These are phyloP conservation scores for Jacaranda mimosifolia DNA, from an alignment of 257 asterid species.

Conservation along the genomic window DNA sequence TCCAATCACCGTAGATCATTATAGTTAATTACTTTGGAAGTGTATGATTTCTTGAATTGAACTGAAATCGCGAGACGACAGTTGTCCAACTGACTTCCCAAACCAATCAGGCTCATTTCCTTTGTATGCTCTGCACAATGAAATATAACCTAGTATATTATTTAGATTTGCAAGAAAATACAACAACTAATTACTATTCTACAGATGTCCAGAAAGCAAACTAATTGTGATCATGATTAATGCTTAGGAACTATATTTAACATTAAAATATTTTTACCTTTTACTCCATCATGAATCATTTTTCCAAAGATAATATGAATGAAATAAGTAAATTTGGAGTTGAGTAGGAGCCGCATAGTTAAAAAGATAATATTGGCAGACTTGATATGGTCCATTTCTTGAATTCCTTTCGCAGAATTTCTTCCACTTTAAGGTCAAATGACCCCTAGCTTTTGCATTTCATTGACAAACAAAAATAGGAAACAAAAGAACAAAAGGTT, in stretches of 20 bases:
- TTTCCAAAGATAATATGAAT: slow-evolving; percentile 16
- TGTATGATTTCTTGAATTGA: slow-evolving; percentile 61
- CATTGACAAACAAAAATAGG: slow-evolving; percentile 50
- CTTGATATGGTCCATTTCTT: slow-evolving; percentile 67
- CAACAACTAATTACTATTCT: slow-evolving; percentile 5
- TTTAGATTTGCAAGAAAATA: slow-evolving; percentile 1
- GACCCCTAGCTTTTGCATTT: slow-evolving; percentile 57
- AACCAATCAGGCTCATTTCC: neutral
- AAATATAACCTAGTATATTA: neutral
- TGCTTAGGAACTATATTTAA: slow-evolving; percentile 16
- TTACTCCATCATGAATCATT: neutral
- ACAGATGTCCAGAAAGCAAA: neutral
- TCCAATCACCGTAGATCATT: neutral
- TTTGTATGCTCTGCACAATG: neutral
- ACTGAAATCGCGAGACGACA: slow-evolving; percentile 63
- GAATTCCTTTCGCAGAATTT: slow-evolving; percentile 66
- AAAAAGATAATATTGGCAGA: slow-evolving; percentile 36
- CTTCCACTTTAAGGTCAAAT: slow-evolving; percentile 58
- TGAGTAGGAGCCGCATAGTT: slow-evolving; percentile 8
- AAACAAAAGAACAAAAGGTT: neutral
- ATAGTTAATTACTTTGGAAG: slow-evolving; percentile 59
- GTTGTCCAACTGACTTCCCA: slow-evolving; percentile 72
- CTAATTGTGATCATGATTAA: neutral
- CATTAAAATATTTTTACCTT: neutral
- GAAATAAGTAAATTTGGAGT: slow-evolving; percentile 1